Base-by-base conservation (phyloP, 148 eudicot species). In the Vaccinium myrtillus region DNA sequence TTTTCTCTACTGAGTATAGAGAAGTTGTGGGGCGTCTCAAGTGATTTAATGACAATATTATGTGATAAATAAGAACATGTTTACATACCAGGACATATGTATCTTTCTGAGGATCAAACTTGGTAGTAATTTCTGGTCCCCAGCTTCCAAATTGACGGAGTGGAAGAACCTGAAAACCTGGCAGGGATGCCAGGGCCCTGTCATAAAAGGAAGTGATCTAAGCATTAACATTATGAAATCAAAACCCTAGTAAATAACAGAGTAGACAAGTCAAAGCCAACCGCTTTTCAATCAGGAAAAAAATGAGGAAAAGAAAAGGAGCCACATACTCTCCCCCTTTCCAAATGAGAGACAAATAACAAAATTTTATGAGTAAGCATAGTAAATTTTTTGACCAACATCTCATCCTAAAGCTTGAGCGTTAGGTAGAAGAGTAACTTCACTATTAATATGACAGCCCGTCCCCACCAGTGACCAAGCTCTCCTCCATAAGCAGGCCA, bases 131-230 rank as follows among this genome's bases (percentile, higher is more conserved):
- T 87, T 96, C 98, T 23, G 98, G 98, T 82, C 92, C 99, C 99
- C 98, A 96, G 48, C 88, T 92, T 79, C 96, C 98, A 84, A 93
- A 96, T 87, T 95, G 94, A 80, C 92, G 97, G 79, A 96, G 97
- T 11, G 99, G 96, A 85, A 96, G 94, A 90, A 93, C 95, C 85
- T 92, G 86, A 87, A 96, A 96, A 81, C 93, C 93, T 39, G 95
- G 92, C 87, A 96, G 92, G 23, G 99, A 94, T 86, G 98, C 97
- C 75, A 39, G 88, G 56, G 84, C 92, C 88, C 99, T 96, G 93
- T 86, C 77, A 58, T 27, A 65, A 58, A 25, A 78, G 11, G 63
- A 77, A 9, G 21, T 67, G 10, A 54, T 51, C 8, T 8, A 46
- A 54, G 75, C 67, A 67, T 61, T 53, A 73, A 36, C 16, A 83